A percentile compares a stretch with the other conserved stretches of the same genome.
phyloP scores from a whole-genome alignment of 2,329 filamentous ascomycete species.

The Rhinocladiella mackenziei region DNA sequence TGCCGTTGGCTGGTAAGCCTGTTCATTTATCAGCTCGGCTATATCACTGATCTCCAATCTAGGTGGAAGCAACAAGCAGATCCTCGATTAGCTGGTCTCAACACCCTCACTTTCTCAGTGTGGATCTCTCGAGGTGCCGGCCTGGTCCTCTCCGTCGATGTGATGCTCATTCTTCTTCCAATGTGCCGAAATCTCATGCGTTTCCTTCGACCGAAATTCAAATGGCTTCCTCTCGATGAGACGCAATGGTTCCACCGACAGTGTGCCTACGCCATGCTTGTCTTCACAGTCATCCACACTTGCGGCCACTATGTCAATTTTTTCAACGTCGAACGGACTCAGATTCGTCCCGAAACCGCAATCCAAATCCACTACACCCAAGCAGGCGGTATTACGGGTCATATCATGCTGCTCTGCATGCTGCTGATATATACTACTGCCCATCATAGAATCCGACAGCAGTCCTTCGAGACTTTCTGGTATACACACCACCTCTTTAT shows the following conservation, averaged over 20 bases:
- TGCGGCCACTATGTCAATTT: slow-evolving; percentile 94
- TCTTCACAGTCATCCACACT: slow-evolving; percentile 77
- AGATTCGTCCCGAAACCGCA: slow-evolving; percentile 75
- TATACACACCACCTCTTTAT: slow-evolving; percentile 99
- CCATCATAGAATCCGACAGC: slow-evolving; percentile 87
- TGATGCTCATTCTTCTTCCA: slow-evolving; percentile 81
- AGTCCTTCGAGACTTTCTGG: slow-evolving; percentile 98
- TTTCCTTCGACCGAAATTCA: slow-evolving; percentile 77
- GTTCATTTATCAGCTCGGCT: slow-evolving; percentile 25
- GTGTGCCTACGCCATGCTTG: slow-evolving; percentile 79
- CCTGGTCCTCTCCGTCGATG: slow-evolving; percentile 77
- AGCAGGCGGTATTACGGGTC: slow-evolving; percentile 87
- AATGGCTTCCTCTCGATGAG: slow-evolving; percentile 90
- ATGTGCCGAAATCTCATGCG: slow-evolving; percentile 91
- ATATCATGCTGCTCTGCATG: slow-evolving; percentile 99
- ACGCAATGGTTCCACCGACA: slow-evolving; percentile 96
- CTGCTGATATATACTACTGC: slow-evolving; percentile 95
- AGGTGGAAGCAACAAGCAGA: slow-evolving; percentile 78
- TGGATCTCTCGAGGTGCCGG: slow-evolving; percentile 96
- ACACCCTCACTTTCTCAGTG: slow-evolving; percentile 79
- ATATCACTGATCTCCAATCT: slow-evolving; percentile 24
- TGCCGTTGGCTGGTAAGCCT: slow-evolving; percentile 72
- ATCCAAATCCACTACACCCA: slow-evolving; percentile 88
- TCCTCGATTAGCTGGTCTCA: slow-evolving; percentile 67
- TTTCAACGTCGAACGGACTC: slow-evolving; percentile 84